Evolutionary conservation across 1,284 basidiomycete genomes (phyloP).

Genomic region (Tremellales sp.): DNA sequence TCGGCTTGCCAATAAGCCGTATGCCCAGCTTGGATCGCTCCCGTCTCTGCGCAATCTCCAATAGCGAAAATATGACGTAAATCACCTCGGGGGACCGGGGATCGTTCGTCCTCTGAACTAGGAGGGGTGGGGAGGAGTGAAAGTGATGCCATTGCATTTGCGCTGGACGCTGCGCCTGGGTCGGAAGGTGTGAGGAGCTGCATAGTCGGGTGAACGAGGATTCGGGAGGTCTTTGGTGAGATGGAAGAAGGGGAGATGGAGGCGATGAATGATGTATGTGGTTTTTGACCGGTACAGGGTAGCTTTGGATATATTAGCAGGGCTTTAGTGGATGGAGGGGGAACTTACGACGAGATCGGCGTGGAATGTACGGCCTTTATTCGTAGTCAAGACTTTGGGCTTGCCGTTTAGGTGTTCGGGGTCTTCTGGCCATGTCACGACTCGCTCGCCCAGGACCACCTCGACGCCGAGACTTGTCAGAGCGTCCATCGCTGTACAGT

Average conservation of each 20-base stretch:
- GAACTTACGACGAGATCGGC: conserved; percentile 59
- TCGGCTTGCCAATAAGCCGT: conserved; percentile 61
- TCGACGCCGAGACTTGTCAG: conserved; percentile 46
- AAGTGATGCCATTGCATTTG: conserved; percentile 5
- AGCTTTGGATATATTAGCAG: conserved; percentile 50
- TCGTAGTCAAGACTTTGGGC: conserved; percentile 53
- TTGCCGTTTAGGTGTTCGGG: conserved; percentile 35
- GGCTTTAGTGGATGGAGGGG: not conserved
- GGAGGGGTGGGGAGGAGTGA: conserved; percentile 1
- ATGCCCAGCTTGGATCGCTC: conserved; percentile 59
- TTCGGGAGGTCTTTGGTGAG: conserved; percentile 49
- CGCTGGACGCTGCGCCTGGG: not conserved
- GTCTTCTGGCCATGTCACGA: conserved; percentile 39
- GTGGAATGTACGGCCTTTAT: conserved; percentile 58
- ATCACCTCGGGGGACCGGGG: too few relatives aligned
- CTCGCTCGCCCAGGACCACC: conserved; percentile 48
- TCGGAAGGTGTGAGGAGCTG: conserved; percentile 50
- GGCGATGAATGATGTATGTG: conserved; percentile 61
- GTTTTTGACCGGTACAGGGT: conserved; percentile 69
- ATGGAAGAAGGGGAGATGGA: conserved; percentile 56
- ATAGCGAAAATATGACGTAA: conserved; percentile 48
- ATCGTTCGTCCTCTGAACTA: not conserved
- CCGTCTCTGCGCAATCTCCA: conserved; percentile 49
- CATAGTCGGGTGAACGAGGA: conserved; percentile 59
- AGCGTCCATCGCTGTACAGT: conserved; percentile 28